These are phyloP conservation scores for Saccharomycopsis schoenii DNA, from an alignment of 805 yeast species.

Conservation along the genomic window DNA sequence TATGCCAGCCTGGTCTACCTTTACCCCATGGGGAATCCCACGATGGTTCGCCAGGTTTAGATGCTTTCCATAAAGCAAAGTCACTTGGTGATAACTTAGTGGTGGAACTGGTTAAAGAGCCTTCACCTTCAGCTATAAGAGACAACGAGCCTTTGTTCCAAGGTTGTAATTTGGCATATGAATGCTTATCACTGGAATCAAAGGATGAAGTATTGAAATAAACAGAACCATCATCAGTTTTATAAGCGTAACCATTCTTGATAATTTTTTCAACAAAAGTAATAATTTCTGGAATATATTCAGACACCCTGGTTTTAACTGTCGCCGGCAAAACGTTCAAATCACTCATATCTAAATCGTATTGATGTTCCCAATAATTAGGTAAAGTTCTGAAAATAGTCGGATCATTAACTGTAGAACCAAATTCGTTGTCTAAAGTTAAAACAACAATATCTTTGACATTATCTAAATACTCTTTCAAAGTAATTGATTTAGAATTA, in stretches of 20 bases:
- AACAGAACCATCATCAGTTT: conserved; percentile 84
- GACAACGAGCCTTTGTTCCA: conserved; percentile 91
- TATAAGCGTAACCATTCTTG: conserved; percentile 72
- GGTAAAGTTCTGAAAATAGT: conserved; percentile 73
- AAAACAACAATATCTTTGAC: conserved; percentile 76
- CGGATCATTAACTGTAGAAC: conserved; percentile 75
- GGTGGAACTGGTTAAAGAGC: conserved; percentile 36
- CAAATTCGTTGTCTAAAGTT: conserved; percentile 58
- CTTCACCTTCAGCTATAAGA: conserved; percentile 90
- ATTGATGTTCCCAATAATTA: conserved; percentile 81
- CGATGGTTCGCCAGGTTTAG: conserved; percentile 94
- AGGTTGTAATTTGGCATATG: conserved; percentile 93
- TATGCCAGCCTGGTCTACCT: conserved; percentile 99
- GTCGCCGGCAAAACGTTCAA: conserved; percentile 81
- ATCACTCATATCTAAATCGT: conserved; percentile 73
- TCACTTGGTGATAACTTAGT: conserved; percentile 69
- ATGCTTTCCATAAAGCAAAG: conserved; percentile 94
- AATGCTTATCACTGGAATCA: conserved; percentile 62
- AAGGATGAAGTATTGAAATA: conserved; percentile 84
- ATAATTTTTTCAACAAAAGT: conserved; percentile 68
- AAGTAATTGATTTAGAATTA: conserved; percentile 19
- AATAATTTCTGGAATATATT: conserved; percentile 88
- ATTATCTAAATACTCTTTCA: conserved; percentile 33
- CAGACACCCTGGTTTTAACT: conserved; percentile 88
- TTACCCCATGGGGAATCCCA: conserved; percentile 96